Conservation (phyloP, 345 rosid genomes). For the Eucalyptus erythrocorys region DNA sequence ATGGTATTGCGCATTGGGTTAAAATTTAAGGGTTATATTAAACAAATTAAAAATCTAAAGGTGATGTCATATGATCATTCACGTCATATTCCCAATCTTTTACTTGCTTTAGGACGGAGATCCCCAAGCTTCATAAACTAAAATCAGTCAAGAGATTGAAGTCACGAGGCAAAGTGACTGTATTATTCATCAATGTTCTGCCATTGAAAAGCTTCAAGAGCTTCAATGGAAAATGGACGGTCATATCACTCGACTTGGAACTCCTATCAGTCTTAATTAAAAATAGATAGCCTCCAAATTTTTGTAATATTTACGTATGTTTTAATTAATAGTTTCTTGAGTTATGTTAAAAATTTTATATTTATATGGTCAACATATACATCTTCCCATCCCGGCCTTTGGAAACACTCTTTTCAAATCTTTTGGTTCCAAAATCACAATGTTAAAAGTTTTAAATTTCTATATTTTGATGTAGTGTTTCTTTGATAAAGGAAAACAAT, state of each 20-base stretch:
- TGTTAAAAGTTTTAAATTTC: background rate
- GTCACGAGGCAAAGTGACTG: background rate
- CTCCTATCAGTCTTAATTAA: background rate
- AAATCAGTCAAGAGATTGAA: background rate
- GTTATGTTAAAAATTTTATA: background rate
- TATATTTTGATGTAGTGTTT: background rate
- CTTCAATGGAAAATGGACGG: background rate
- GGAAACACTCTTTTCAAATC: background rate
- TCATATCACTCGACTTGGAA: background rate
- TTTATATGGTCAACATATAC: background rate
- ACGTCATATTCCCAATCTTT: background rate
- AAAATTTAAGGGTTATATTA: fast-evolving
- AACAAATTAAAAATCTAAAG: background rate
- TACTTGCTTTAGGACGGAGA: background rate
- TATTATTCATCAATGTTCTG: background rate
- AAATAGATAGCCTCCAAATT: background rate
- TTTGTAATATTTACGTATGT: background rate
- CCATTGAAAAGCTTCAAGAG: background rate
- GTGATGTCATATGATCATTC: fast-evolving
- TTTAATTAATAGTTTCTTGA: background rate
- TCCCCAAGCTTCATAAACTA: background rate
- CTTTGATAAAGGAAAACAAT: background rate
- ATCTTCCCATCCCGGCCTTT: background rate
- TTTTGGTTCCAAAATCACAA: background rate
- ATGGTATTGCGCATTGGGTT: fast-evolving